Base-by-base conservation (phyloP, 2,329 filamentous ascomycete genomes). In the Leptographium galeiforme region DNA sequence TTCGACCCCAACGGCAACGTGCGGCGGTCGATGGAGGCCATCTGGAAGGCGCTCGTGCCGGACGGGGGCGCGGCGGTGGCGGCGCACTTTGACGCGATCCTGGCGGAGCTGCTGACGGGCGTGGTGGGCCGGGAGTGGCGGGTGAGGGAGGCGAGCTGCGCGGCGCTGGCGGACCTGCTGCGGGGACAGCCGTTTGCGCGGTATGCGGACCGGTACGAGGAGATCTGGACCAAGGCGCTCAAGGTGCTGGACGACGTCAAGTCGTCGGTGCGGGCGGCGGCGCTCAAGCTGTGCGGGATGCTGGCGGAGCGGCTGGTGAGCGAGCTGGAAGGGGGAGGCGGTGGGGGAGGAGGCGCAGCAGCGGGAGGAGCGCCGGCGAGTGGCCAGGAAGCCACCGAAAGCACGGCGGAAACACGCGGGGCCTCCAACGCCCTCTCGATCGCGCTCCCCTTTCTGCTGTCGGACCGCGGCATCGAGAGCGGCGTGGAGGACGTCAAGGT, bases 201-300 rank as follows among this genome's bases (percentile, higher is more conserved):
- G 67, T 97, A 96, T 61, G 87, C 91, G 60, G 81, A 81, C 55
- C 90, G 93, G 63, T 85, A 97, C 50, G 78, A 84, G 52, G 79
- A 89, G 19, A 89, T 97, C 49, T 96, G 93, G 85, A 79, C 78
- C 12, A 81, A 85, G 33, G 85, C 89, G 0, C 85, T 97, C 67
- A 94, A 89, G 63, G 89, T 98, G 0, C 74, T 97, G 7, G 93
- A 98, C 66, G 93, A 98, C 66, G 94, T 97, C 66, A 98, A 98
- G 66, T 85, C 85, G 8, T 89, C 85, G 1, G 93, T 98, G 6
- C 79, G 93, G 51, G 75, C 78, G 39, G 86, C 89, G 1, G 93
- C 93, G 1, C 76, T 89, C 47, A 82, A 83, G 56, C 76, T 98
- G 6, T 95, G 90, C 62, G 84, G 90, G 65, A 81, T 83, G 0